Percentiles rank a stretch among this genome's conserved stretches.
phyloP scores from a whole-genome alignment of 148 eudicot genomes.

The Agrostemma githago region DNA sequence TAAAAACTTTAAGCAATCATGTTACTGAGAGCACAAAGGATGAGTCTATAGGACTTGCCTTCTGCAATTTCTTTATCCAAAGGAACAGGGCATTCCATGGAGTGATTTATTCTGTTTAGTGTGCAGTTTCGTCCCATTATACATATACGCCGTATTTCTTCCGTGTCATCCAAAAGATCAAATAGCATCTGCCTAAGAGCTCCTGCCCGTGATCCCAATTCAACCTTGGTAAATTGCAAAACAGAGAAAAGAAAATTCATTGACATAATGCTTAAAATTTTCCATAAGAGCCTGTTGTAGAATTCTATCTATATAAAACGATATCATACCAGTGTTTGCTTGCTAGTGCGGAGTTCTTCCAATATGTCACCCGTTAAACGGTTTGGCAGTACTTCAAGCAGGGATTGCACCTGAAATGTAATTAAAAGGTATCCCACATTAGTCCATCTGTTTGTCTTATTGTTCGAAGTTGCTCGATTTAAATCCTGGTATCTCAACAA shows the following conservation, averaged over 20 bases:
- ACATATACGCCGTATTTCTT: constrained; percentile 82
- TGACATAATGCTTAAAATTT: constrained; percentile 4
- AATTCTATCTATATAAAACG: background rate
- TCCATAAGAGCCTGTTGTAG: background rate
- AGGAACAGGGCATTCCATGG: constrained; percentile 69
- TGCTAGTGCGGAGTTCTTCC: constrained; percentile 90
- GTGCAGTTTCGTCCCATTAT: constrained; percentile 89
- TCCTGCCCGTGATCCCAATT: constrained; percentile 86
- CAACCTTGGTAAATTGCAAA: constrained; percentile 49
- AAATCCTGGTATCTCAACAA: background rate
- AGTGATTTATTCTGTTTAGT: constrained; percentile 37
- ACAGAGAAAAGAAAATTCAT: too few relatives aligned
- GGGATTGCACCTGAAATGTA: constrained; percentile 58
- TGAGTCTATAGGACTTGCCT: constrained; percentile 37
- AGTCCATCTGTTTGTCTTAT: background rate
- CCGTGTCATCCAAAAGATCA: constrained; percentile 90
- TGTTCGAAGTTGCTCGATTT: background rate
- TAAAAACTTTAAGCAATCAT: background rate
- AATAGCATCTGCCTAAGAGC: constrained; percentile 91
- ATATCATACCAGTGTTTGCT: constrained; percentile 72
- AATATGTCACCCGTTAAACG: constrained; percentile 71
- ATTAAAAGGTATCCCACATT: constrained; percentile 3
- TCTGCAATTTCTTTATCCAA: constrained; percentile 85
- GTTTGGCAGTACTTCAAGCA: constrained; percentile 87
- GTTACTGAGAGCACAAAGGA: background rate